phyloP scores from a whole-genome alignment of 306 rosid genomes.

The Citrullus mucosospermus region DNA sequence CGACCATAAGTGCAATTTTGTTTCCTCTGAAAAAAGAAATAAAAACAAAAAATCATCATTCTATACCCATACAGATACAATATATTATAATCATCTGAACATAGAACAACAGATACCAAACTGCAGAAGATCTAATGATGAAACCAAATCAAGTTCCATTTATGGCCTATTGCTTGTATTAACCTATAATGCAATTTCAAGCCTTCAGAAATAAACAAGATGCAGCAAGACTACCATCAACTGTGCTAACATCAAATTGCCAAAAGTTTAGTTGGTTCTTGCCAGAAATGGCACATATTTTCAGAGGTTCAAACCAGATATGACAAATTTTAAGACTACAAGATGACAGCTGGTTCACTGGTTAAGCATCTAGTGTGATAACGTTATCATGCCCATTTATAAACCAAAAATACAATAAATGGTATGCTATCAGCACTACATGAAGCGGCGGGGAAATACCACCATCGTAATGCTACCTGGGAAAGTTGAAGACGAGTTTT shows the following conservation, averaged over 20 bases:
- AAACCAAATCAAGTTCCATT: not conserved
- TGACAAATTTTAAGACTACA: not conserved
- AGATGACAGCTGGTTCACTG: not conserved
- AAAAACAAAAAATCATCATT: not conserved
- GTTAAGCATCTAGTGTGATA: not conserved
- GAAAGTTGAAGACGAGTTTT: conserved; percentile 87
- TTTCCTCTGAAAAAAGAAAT: not conserved
- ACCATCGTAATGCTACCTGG: conserved; percentile 44
- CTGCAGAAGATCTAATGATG: not conserved
- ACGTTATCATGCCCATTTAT: conserved; percentile 6
- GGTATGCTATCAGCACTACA: not conserved
- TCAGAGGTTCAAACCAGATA: not conserved
- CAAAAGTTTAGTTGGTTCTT: not conserved
- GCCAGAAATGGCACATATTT: not conserved
- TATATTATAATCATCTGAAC: not conserved
- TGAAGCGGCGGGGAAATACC: not conserved
- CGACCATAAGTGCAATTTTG: not conserved
- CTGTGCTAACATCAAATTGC: not conserved
- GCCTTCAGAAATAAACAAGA: not conserved
- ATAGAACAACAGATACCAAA: not conserved
- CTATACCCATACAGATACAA: not conserved
- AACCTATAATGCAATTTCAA: not conserved
- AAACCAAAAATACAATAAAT: not conserved
- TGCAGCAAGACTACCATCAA: not conserved
- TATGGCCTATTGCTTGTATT: not conserved